phyloP scores from a whole-genome alignment of 345 rosid species.

The Brassica nigra region DNA sequence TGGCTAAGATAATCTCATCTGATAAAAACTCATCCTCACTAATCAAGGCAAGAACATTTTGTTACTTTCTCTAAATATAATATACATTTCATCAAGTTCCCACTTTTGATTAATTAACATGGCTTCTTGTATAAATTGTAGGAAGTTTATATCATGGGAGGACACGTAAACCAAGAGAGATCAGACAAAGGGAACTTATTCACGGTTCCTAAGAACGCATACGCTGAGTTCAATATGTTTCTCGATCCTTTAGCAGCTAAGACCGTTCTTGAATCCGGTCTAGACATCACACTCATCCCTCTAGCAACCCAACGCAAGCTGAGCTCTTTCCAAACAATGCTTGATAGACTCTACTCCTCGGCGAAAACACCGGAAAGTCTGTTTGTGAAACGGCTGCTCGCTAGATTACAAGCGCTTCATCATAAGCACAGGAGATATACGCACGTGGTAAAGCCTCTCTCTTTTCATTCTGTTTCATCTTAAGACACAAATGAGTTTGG shows the following conservation, averaged over 20 bases:
- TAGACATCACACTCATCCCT: slow-evolving; percentile 74
- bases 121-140: slow-evolving; percentile 36
- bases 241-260: slow-evolving; percentile 88
- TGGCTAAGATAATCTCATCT: slow-evolving; percentile 62
- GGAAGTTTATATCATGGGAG: slow-evolving; percentile 83
- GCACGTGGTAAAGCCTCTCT: slow-evolving; percentile 55
- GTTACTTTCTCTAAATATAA: neutral
- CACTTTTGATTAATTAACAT: neutral
- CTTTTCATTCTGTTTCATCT: neutral
- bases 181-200: slow-evolving; percentile 63
- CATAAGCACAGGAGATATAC: slow-evolving; percentile 54
- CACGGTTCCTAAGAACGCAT: slow-evolving; percentile 49
- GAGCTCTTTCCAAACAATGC: slow-evolving; percentile 47
- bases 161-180: slow-evolving; percentile 52
- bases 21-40: slow-evolving; percentile 43
- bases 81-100: neutral
- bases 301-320: slow-evolving; percentile 58
- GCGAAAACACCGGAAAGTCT: slow-evolving; percentile 58
- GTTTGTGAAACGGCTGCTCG: slow-evolving; percentile 54
- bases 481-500: neutral
- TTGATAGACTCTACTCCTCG: slow-evolving; percentile 31
- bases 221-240: slow-evolving; percentile 83
- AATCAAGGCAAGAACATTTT: slow-evolving; percentile 55
- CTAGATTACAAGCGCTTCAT: slow-evolving; percentile 54
- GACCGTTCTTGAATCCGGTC: slow-evolving; percentile 59